Conservation (phyloP, 2,329 filamentous ascomycete species). For the Phyllosticta capitalensis region DNA sequence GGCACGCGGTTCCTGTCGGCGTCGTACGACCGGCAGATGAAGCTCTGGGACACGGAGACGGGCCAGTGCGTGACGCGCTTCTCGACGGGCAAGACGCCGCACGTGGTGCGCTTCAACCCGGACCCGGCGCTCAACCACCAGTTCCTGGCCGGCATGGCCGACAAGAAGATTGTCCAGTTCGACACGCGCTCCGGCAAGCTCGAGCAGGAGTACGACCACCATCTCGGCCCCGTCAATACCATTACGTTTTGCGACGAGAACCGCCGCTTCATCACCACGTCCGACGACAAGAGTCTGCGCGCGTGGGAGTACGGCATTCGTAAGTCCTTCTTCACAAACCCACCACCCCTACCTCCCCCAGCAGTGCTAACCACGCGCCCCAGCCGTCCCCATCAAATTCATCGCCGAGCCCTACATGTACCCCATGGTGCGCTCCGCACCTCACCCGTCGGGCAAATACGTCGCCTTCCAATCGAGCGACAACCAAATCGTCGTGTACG, state of each 20-base stretch:
- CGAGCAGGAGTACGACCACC: slow-evolving; percentile 97
- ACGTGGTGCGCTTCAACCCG: slow-evolving; percentile 91
- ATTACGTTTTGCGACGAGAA: slow-evolving; percentile 93
- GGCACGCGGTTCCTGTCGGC: slow-evolving; percentile 83
- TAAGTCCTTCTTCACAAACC: no score
- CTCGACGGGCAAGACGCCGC: slow-evolving; percentile 87
- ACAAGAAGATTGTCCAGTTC: slow-evolving; percentile 98
- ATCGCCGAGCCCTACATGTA: slow-evolving; percentile 98
- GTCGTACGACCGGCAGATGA: slow-evolving; percentile 91
- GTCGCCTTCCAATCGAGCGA: slow-evolving; percentile 89
- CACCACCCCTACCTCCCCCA: no score
- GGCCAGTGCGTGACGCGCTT: slow-evolving; percentile 82
- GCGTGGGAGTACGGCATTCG: slow-evolving; percentile 95
- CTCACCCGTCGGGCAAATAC: slow-evolving; percentile 86
- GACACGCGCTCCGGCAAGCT: slow-evolving; percentile 75
- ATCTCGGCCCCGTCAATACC: slow-evolving; percentile 94
- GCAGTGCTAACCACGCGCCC: slow-evolving; percentile 42
- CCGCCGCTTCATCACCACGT: slow-evolving; percentile 93
- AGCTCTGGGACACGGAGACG: slow-evolving; percentile 96
- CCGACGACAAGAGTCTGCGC: slow-evolving; percentile 89
- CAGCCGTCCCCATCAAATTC: slow-evolving; percentile 92
- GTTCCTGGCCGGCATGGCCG: slow-evolving; percentile 92
- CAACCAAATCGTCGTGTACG: slow-evolving; percentile 95
- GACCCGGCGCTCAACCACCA: slow-evolving; percentile 67
- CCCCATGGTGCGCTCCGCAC: slow-evolving; percentile 74